Evolutionary conservation across 1,139 yeast genomes (phyloP).

Genomic region (Blastobotrys aristatus): DNA sequence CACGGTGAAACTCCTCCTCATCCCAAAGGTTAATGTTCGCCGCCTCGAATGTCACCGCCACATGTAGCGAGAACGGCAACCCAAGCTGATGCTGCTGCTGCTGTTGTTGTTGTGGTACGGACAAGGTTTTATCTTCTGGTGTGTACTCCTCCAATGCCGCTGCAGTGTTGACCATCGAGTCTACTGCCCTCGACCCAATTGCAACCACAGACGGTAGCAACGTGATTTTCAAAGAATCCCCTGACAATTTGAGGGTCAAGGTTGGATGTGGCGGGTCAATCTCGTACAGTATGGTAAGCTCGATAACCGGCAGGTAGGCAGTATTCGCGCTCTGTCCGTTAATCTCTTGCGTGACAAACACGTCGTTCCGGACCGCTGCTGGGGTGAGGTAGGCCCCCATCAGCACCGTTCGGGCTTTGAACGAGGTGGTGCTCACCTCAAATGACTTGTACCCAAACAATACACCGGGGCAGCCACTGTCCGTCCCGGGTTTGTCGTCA

Average conservation of each 20-base stretch:
- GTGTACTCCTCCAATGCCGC: not conserved
- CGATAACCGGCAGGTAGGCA: slow-evolving; percentile 33
- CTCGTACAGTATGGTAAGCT: slow-evolving; percentile 16
- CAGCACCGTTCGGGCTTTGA: slow-evolving; percentile 34
- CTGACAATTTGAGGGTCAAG: slow-evolving; percentile 25
- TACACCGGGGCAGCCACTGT: slow-evolving; percentile 42
- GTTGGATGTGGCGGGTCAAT: slow-evolving; percentile 15
- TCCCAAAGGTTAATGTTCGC: slow-evolving; percentile 29
- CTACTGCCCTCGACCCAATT: slow-evolving; percentile 19
- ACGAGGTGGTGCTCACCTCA: slow-evolving; percentile 20
- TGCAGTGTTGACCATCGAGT: slow-evolving; percentile 17
- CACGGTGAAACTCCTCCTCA: slow-evolving; percentile 21
- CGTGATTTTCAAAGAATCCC: slow-evolving; percentile 32
- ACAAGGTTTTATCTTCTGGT: not conserved
- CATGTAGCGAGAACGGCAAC: slow-evolving; percentile 26
- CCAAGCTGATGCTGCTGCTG: slow-evolving; percentile 14
- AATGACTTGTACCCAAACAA: slow-evolving; percentile 62
- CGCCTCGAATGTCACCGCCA: slow-evolving; percentile 27
- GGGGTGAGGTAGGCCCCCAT: slow-evolving; percentile 35
- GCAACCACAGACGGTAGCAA: slow-evolving; percentile 31
- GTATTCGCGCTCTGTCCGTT: slow-evolving; percentile 27
- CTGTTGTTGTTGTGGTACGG: not conserved
- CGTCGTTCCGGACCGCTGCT: slow-evolving; percentile 21
- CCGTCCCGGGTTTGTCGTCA: slow-evolving; percentile 28
- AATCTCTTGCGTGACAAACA: slow-evolving; percentile 11